These are phyloP conservation scores for Euryodendron excelsum DNA, from an alignment of 148 eudicot genomes.

Conservation along the genomic window DNA sequence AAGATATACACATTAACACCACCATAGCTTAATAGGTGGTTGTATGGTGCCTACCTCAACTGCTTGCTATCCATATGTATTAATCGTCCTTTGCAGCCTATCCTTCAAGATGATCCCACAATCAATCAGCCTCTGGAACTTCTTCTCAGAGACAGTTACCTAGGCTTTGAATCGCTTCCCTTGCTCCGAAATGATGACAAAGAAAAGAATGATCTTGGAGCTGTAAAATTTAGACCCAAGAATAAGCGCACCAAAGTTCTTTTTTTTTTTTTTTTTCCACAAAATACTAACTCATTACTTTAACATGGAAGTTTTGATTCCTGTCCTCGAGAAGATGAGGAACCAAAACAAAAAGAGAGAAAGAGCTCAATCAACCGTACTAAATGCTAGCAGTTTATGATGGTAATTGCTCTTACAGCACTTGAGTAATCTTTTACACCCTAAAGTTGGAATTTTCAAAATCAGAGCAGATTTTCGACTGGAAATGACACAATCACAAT, in stretches of 20 bases:
- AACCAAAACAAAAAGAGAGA: neutral
- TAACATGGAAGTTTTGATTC: neutral
- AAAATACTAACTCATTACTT: neutral
- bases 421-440: too few species aligned
- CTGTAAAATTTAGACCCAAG: constrained; percentile 33
- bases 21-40: neutral
- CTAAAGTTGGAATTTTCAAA: neutral
- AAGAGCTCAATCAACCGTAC: too few species aligned
- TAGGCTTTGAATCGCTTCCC: constrained; percentile 64
- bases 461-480: neutral
- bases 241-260: constrained; percentile 13
- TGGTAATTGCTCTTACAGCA: neutral
- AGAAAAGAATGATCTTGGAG: constrained; percentile 86
- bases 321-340: neutral
- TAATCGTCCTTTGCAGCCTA: constrained; percentile 10
- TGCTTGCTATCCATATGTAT: constrained; percentile 5
- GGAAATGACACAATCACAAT: neutral
- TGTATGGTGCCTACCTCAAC: constrained; percentile 21
- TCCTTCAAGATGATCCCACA: neutral
- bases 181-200: constrained; percentile 91
- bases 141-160: too few species aligned
- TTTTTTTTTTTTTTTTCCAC: too few species aligned
- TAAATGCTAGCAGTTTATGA: too few species aligned
- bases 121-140: constrained; percentile 20
- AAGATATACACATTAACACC: constrained; percentile 29